These are phyloP conservation scores for Aphanomyces euteiches DNA, from an alignment of 352 stramenopile species.

Conservation along the genomic window DNA sequence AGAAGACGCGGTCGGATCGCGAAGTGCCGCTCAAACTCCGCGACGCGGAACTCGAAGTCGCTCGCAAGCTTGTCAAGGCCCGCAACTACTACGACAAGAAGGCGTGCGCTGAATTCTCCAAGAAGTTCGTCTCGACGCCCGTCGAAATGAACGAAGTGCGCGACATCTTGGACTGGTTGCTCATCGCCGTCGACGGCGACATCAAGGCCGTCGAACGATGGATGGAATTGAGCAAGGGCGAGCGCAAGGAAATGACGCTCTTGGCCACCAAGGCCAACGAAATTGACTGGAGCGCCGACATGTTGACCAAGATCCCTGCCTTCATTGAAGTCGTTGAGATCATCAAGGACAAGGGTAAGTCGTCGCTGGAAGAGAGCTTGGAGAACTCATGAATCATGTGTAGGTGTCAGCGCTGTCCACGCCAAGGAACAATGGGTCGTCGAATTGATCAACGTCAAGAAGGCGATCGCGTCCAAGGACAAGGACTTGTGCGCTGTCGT, in stretches of 20 bases:
- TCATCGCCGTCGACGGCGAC: slow-evolving; percentile 64
- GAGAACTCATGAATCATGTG: not conserved
- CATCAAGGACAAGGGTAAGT: slow-evolving; percentile 60
- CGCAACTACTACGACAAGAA: slow-evolving; percentile 87
- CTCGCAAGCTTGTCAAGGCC: slow-evolving; percentile 76
- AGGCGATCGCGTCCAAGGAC: slow-evolving; percentile 82
- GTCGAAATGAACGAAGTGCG: slow-evolving; percentile 78
- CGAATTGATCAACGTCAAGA: slow-evolving; percentile 81
- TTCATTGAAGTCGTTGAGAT: slow-evolving; percentile 84
- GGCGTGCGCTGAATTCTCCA: slow-evolving; percentile 69
- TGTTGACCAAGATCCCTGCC: slow-evolving; percentile 72
- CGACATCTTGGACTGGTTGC: slow-evolving; percentile 82
- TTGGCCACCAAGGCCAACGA: slow-evolving; percentile 81
- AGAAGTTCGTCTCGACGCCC: slow-evolving; percentile 78
- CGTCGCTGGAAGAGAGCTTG: not conserved
- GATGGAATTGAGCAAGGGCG: slow-evolving; percentile 76
- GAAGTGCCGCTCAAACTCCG: slow-evolving; percentile 62
- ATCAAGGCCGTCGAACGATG: slow-evolving; percentile 85
- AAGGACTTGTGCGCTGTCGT: slow-evolving; percentile 61
- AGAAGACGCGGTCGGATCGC: slow-evolving; percentile 68
- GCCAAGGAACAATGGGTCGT: slow-evolving; percentile 84
- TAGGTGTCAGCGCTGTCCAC: slow-evolving; percentile 42
- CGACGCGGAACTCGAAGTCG: slow-evolving; percentile 69
- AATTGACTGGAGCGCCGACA: slow-evolving; percentile 85
- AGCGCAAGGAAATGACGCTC: slow-evolving; percentile 80